Conservation (phyloP, 1,284 basidiomycete species). For the Tranzscheliella williamsii region DNA sequence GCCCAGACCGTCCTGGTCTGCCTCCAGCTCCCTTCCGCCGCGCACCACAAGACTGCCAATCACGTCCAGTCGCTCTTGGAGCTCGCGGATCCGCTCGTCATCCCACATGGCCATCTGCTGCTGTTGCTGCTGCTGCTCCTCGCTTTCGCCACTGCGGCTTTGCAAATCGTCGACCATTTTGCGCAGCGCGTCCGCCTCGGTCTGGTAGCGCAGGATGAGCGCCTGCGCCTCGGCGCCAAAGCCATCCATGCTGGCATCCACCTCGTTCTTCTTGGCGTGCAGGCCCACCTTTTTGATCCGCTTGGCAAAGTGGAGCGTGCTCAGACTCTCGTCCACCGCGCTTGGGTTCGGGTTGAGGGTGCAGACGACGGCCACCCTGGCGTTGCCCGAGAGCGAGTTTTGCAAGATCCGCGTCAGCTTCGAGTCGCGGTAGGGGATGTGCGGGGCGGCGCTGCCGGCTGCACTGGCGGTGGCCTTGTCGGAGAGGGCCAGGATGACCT, state of each 20-base stretch:
- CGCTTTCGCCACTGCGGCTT: too few relatives aligned
- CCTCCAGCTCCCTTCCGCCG: slow-evolving; percentile 27
- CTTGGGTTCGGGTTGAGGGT: slow-evolving; percentile 67
- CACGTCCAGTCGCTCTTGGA: slow-evolving; percentile 49
- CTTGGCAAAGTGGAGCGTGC: slow-evolving; percentile 84
- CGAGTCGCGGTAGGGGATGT: slow-evolving; percentile 93
- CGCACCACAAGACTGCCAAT: slow-evolving; percentile 49
- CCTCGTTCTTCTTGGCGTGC: slow-evolving; percentile 86
- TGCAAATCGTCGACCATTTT: slow-evolving; percentile 44
- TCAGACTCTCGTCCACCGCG: slow-evolving; percentile 76
- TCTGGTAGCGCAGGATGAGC: slow-evolving; percentile 48
- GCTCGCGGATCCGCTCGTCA: slow-evolving; percentile 26
- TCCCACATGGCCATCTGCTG: slow-evolving; percentile 6
- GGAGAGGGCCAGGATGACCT: slow-evolving; percentile 58
- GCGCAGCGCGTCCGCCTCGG: slow-evolving; percentile 48
- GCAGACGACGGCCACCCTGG: slow-evolving; percentile 92
- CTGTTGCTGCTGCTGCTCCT: neutral
- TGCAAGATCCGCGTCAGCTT: slow-evolving; percentile 91
- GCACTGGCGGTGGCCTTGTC: slow-evolving; percentile 66
- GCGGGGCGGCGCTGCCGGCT: slow-evolving; percentile 50
- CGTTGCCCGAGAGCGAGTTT: slow-evolving; percentile 90
- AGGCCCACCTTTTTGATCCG: slow-evolving; percentile 79
- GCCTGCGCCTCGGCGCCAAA: slow-evolving; percentile 49
- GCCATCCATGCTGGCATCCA: slow-evolving; percentile 63
- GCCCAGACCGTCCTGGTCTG: slow-evolving; percentile 1